phyloP scores from a whole-genome alignment of 2,329 filamentous ascomycete species.

The Juglanconis sp. region DNA sequence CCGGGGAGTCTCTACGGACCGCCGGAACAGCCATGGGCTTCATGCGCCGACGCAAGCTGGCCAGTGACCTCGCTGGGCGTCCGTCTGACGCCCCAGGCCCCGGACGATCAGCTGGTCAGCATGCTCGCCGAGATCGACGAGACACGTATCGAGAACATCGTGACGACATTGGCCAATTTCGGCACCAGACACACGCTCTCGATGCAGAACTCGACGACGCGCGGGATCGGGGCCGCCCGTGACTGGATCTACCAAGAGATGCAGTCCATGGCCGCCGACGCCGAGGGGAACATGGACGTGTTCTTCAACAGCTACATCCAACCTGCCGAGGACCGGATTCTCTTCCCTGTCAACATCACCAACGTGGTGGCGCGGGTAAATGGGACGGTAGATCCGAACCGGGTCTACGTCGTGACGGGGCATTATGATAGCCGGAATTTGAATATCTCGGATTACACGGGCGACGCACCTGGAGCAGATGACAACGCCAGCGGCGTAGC shows the following conservation, averaged over 20 bases:
- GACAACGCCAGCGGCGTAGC: slow-evolving; percentile 23
- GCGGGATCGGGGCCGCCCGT: slow-evolving; percentile 54
- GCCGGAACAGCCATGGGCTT: slow-evolving; percentile 8
- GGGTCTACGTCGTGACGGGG: slow-evolving; percentile 52
- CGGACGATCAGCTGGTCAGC: slow-evolving; percentile 21
- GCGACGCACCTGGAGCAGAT: slow-evolving; percentile 48
- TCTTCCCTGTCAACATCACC: slow-evolving; percentile 49
- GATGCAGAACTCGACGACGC: slow-evolving; percentile 44
- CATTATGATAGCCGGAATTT: slow-evolving; percentile 54
- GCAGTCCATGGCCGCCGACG: slow-evolving; percentile 41
- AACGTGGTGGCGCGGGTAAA: slow-evolving; percentile 51
- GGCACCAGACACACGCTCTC: slow-evolving; percentile 56
- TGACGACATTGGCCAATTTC: slow-evolving; percentile 52
- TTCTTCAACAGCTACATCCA: slow-evolving; percentile 51
- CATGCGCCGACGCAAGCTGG: slow-evolving; percentile 24
- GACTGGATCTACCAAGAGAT: slow-evolving; percentile 55
- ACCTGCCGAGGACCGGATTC: slow-evolving; percentile 41
- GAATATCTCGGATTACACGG: slow-evolving; percentile 47
- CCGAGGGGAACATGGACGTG: slow-evolving; percentile 49
- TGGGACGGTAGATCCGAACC: slow-evolving; percentile 43
- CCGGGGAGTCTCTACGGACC: slow-evolving; percentile 12
- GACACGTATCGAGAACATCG: slow-evolving; percentile 45
- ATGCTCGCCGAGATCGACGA: slow-evolving; percentile 31
- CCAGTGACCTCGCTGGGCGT: slow-evolving; percentile 18
- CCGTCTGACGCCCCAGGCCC: slow-evolving; percentile 22